Base-by-base conservation (phyloP, 441 rosid species). In the Aquilaria agallochum region DNA sequence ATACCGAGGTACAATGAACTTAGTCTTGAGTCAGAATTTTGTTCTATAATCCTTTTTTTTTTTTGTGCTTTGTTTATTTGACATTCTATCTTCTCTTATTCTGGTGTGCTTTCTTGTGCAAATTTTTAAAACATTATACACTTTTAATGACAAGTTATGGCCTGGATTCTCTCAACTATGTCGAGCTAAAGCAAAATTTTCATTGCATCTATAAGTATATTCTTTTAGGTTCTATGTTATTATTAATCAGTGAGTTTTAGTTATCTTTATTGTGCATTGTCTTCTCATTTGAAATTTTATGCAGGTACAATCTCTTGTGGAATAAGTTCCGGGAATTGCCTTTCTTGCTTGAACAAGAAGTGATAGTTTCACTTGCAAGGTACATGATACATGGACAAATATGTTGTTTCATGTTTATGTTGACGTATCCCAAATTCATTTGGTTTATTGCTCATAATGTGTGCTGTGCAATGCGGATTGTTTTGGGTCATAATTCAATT, bases 71-170 rank as follows among this genome's bases (percentile, higher is more conserved):
- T 10, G 34, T 13, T 13, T 50, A 44, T 3, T 50, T 31, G 27
- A 20, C 5, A 50, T 14, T 49, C 49, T 54, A 33, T n/a, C 53
- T 49, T 68, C n/a, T 50, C 49, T n/a, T 6, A 27, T 40, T 5
- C 9, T 51, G n/a, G 7, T 62, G 27, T 20, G 27, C 6, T 34
- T 34, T 32, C 13, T 32, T 11, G 59, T 72, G 69, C 81, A 91
- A 96, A 86, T 93, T 45, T 88, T 84, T 66, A 79, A 74, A 64
- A 77, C 70, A 44, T 92, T 92, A 69, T 97, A 96, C 56, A 83
- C 89, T 3, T 96, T 94, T 30, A 83, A 59, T 5, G 92, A 86
- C 70, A 71, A 66, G 11, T 78, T 50, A 31, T 93, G 97, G 97
- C 83, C 94, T 27, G 92, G 87, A 32, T 80, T 78, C 68, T 79